Percentiles rank a stretch among this genome's conserved stretches.
phyloP scores from a whole-genome alignment of 2,329 filamentous ascomycete genomes.

The Hypoxylon sp. region DNA sequence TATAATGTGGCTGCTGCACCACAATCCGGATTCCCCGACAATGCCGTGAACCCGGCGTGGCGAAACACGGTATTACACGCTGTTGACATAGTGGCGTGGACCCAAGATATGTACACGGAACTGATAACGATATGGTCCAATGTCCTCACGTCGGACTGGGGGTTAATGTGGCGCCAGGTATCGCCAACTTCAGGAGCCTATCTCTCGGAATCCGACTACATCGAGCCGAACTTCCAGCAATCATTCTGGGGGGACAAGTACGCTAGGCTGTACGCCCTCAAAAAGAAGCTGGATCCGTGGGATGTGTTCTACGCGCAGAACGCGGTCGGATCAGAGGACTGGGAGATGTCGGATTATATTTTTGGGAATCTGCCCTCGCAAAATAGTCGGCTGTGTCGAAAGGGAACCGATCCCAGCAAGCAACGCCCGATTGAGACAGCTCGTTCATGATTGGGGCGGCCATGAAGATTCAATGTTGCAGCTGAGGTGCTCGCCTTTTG shows the following conservation, averaged over 20 bases:
- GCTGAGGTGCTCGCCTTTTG: background rate
- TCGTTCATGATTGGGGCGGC: constrained; percentile 46
- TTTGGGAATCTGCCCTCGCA: constrained; percentile 46
- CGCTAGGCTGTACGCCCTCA: constrained; percentile 50
- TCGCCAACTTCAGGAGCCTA: constrained; percentile 46
- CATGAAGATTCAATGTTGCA: background rate
- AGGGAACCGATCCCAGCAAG: constrained; percentile 27
- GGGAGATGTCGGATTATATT: constrained; percentile 49
- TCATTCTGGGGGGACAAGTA: constrained; percentile 55
- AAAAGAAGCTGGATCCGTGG: constrained; percentile 53
- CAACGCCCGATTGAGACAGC: background rate
- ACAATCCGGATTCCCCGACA: constrained; percentile 47
- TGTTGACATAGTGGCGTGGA: constrained; percentile 39
- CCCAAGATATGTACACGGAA: constrained; percentile 44
- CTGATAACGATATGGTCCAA: constrained; percentile 44
- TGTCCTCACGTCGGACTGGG: constrained; percentile 44
- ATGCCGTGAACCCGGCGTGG: constrained; percentile 56
- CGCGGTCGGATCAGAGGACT: constrained; percentile 55
- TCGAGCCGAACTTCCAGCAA: constrained; percentile 53
- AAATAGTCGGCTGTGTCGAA: constrained; percentile 46
- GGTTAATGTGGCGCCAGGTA: constrained; percentile 39
- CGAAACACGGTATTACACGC: constrained; percentile 50
- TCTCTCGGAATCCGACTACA: constrained; percentile 52
- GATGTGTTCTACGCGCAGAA: constrained; percentile 53
- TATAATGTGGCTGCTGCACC: constrained; percentile 46